Percentiles rank a stretch among this genome's conserved stretches.
Conservation (phyloP, 352 stramenopile species). For the Phytophthora aleatoria region DNA sequence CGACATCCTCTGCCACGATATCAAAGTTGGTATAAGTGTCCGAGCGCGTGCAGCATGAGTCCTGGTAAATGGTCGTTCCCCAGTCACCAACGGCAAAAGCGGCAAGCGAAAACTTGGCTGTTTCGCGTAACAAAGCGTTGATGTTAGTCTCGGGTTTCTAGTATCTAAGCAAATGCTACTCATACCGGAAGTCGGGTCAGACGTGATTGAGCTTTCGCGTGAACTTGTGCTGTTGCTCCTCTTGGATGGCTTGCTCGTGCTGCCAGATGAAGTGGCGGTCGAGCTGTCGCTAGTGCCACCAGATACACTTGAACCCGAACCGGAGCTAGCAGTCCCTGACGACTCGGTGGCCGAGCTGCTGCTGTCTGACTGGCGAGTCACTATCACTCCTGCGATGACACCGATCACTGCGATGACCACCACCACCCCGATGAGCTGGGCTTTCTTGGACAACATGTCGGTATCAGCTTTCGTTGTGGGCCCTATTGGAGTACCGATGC, state of each 20-base stretch:
- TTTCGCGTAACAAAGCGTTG: neutral
- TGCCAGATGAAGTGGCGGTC: constrained; percentile 18
- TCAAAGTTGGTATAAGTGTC: constrained; percentile 59
- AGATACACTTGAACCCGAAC: constrained; percentile 15
- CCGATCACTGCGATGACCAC: constrained; percentile 48
- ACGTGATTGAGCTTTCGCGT: constrained; percentile 35
- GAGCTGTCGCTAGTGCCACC: constrained; percentile 5
- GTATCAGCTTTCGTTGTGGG: neutral
- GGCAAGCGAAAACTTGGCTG: constrained; percentile 43
- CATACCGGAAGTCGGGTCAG: constrained; percentile 50
- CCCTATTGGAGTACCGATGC: constrained; percentile 1
- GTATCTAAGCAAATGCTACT: neutral
- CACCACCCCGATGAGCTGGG: constrained; percentile 39
- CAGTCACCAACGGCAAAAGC: constrained; percentile 74
- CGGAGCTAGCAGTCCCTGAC: constrained; percentile 17
- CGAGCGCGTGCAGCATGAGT: constrained; percentile 71
- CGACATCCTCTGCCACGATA: constrained; percentile 60
- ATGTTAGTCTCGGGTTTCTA: neutral
- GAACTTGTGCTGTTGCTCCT: constrained; percentile 28
- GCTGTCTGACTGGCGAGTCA: constrained; percentile 22
- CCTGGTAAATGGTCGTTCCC: constrained; percentile 59
- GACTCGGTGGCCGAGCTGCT: constrained; percentile 29
- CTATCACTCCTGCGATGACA: constrained; percentile 42
- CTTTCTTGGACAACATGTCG: constrained; percentile 31
- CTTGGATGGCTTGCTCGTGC: constrained; percentile 19